A percentile compares a stretch with the other conserved stretches of the same genome.
Evolutionary conservation across 169 alveolate species (phyloP).

Genomic region (Pseudocohnilembus persalinus): DNA sequence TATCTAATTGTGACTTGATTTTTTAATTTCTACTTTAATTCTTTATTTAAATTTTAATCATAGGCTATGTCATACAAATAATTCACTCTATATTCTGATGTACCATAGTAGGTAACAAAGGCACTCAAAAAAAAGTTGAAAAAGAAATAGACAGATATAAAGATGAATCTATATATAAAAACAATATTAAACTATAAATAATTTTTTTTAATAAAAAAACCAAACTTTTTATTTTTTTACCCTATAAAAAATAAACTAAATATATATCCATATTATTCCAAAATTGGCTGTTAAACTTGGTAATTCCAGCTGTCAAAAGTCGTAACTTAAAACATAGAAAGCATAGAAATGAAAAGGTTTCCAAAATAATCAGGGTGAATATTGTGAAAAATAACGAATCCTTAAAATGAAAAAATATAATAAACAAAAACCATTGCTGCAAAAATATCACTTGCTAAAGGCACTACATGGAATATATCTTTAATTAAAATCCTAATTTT

Average conservation of each 20-base stretch:
- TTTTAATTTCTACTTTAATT: conserved; percentile 9
- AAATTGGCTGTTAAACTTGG: conserved; percentile 25
- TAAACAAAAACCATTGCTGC: conserved; percentile 9
- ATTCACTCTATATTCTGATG: conserved; percentile 7
- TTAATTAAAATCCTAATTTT: conserved; percentile 26
- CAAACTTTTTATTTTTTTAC: neutral
- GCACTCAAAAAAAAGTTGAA: conserved; percentile 35
- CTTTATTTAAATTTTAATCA: conserved; percentile 24
- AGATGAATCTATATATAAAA: neutral
- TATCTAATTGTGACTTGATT: conserved; percentile 9
- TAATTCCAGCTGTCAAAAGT: conserved; percentile 35
- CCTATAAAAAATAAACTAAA: conserved; percentile 23
- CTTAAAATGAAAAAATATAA: conserved; percentile 22
- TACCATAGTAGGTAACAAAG: conserved; percentile 31
- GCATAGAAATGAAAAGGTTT: conserved; percentile 20
- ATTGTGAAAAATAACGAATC: conserved; percentile 9
- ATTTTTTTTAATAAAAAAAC: too few relatives aligned
- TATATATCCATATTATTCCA: conserved; percentile 12
- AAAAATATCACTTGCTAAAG: conserved; percentile 17
- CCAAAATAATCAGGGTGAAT: conserved; percentile 31
- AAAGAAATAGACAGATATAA: conserved; percentile 24
- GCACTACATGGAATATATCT: conserved; percentile 21
- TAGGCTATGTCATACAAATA: conserved; percentile 25
- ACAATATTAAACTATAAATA: too few relatives aligned
- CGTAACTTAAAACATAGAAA: conserved; percentile 30